Base-by-base conservation (phyloP, 345 rosid genomes). In the Brassica incana region DNA sequence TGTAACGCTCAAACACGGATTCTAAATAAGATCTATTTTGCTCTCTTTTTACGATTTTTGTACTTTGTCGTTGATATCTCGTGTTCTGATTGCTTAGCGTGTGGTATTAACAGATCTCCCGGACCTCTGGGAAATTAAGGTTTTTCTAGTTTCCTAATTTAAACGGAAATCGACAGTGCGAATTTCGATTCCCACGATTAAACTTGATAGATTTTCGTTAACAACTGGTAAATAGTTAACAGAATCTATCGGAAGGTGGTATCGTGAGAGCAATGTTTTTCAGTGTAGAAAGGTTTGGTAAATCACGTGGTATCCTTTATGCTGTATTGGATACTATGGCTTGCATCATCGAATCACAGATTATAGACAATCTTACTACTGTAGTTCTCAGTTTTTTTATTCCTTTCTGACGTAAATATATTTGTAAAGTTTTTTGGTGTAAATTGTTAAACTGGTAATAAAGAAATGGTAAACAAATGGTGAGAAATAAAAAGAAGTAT, bases 331-430 rank as follows among this genome's bases (percentile, higher is more conserved):
- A 52, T 20, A 3, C 50, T 52, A 5, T 52, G 58, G 8, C 58
- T 52, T 52, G 58, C 58, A 52, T 52, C 58, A 52, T 52, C 58
- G n/a, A 52, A 52, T 52, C 58, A 52, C 58, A n/a, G 58, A 52
- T n/a, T 52, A n/a, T 14, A n/a, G 58, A n/a, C 58, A 43, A 10
- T 10, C 11, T 43, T 2, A 43, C 50, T 10, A 43, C 50, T 43
- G 50, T 43, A 43, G 14, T 43, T 43, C 50, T 43, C 12, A 8
- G 2, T 8, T 38, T 38, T 8, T 8, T 38, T 12, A 43, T 43
- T 43, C 14, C 50, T 10, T 43, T 43, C 14, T 43, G 50, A 43
- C 50, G 50, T 61, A 60, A 60, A 11, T 3, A 59, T 72, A 72
- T 12, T 23, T 60, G 15, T 33, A 40, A 67, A 29, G 6, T 48